Evolutionary conservation across 495 filamentous ascomycete genomes (phyloP).

Genomic region (Aspergillus campestris): DNA sequence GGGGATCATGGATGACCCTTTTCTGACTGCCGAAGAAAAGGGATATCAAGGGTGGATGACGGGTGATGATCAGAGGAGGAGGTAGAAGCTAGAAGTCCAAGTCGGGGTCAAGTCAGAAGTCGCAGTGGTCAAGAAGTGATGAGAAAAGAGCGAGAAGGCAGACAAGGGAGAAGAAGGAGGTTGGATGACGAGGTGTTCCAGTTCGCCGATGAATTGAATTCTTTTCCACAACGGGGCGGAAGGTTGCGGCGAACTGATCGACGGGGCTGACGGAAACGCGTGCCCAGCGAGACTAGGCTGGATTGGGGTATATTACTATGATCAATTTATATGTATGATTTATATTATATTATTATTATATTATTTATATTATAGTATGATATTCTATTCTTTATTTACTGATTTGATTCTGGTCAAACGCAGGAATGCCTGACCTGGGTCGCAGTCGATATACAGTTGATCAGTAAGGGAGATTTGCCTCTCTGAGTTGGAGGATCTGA

Average conservation of each 20-base stretch:
- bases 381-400: conserved; percentile 2
- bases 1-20: conserved; percentile 11
- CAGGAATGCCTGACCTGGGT: not conserved
- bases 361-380: no score
- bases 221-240: conserved; percentile 12
- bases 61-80: no score
- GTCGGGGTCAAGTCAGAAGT: no score
- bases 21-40: no score
- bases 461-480: no score
- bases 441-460: no score
- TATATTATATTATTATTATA: not conserved
- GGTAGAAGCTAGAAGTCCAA: no score
- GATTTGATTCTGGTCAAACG: no score
- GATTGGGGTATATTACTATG: conserved; percentile 20
- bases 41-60: no score
- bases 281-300: conserved; percentile 16
- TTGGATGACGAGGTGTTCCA: not conserved
- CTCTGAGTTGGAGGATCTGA: no score
- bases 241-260: conserved; percentile 17
- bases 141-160: no score
- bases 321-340: not conserved
- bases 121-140: no score
- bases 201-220: conserved; percentile 9
- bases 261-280: conserved; percentile 18
- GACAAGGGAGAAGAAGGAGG: not conserved